phyloP scores from a whole-genome alignment of 179 eudicot species.

The Beta corolliflora region DNA sequence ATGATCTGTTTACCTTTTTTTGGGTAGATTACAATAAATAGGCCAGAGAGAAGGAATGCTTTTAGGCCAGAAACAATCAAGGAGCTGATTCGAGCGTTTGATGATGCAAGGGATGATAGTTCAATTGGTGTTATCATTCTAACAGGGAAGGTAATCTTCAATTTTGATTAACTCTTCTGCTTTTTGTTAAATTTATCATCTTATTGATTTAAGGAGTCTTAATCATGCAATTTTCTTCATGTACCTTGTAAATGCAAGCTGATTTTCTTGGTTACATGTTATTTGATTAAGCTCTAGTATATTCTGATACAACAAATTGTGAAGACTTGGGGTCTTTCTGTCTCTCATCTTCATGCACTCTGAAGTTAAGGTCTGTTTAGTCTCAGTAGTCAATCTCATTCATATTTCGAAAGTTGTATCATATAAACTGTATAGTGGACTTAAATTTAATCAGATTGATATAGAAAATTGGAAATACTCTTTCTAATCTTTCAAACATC shows the following conservation, averaged over 20 bases:
- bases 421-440: too few relatives aligned
- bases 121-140: conserved; percentile 85
- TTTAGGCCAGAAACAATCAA: conserved; percentile 84
- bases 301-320: background rate
- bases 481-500: too few relatives aligned
- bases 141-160: conserved; percentile 74
- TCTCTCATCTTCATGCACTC: too few relatives aligned
- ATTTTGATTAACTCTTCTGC: background rate
- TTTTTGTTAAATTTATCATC: background rate
- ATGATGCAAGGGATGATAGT: conserved; percentile 89
- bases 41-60: conserved; percentile 96
- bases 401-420: too few relatives aligned
- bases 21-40: conserved; percentile 77
- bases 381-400: too few relatives aligned
- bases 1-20: background rate
- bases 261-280: conserved; percentile 3
- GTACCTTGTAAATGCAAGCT: background rate
- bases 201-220: background rate
- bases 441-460: too few relatives aligned
- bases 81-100: conserved; percentile 84
- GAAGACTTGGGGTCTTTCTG: too few relatives aligned
- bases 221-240: too few relatives aligned
- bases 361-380: too few relatives aligned
- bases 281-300: background rate
- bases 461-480: too few relatives aligned